Conservation (phyloP, 768 basidiomycete species). For the Amanita pseudoporphyria region DNA sequence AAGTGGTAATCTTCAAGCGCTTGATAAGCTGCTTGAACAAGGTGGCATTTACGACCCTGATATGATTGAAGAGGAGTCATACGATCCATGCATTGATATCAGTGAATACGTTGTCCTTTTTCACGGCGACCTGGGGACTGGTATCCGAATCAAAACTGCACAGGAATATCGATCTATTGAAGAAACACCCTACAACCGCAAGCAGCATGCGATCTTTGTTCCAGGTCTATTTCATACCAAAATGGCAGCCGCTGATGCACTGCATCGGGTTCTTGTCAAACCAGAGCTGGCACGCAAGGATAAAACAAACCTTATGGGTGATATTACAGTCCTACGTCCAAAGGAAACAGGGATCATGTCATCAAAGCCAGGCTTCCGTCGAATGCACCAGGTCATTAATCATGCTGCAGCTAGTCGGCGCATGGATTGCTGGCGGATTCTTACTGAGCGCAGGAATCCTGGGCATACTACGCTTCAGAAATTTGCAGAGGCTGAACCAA, state of each 20-base stretch:
- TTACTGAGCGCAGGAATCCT: too few relatives aligned
- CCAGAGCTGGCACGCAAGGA: constrained; percentile 8
- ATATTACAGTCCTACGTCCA: constrained; percentile 11
- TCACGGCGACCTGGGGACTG: constrained; percentile 15
- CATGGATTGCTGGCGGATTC: too few relatives aligned
- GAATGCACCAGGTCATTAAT: too few relatives aligned
- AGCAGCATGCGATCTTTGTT: constrained; percentile 14
- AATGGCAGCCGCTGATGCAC: constrained; percentile 19
- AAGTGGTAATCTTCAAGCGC: constrained; percentile 9
- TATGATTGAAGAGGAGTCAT: not conserved
- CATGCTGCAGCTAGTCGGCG: too few relatives aligned
- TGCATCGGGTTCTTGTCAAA: constrained; percentile 17
- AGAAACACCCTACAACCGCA: constrained; percentile 10
- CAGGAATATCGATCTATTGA: constrained; percentile 11
- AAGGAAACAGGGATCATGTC: too few relatives aligned
- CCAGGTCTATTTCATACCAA: constrained; percentile 19
- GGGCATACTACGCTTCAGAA: too few relatives aligned
- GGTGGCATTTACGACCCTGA: constrained; percentile 5
- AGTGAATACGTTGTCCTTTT: constrained; percentile 7
- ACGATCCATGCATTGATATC: constrained; percentile 5
- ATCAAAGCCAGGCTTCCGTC: too few relatives aligned
- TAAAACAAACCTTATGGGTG: constrained; percentile 10
- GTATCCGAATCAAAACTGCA: constrained; percentile 7
- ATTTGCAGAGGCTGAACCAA: too few relatives aligned
- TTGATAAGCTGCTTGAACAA: constrained; percentile 5